Base-by-base conservation (phyloP, 148 eudicot species). In the Limonium bicolor region DNA sequence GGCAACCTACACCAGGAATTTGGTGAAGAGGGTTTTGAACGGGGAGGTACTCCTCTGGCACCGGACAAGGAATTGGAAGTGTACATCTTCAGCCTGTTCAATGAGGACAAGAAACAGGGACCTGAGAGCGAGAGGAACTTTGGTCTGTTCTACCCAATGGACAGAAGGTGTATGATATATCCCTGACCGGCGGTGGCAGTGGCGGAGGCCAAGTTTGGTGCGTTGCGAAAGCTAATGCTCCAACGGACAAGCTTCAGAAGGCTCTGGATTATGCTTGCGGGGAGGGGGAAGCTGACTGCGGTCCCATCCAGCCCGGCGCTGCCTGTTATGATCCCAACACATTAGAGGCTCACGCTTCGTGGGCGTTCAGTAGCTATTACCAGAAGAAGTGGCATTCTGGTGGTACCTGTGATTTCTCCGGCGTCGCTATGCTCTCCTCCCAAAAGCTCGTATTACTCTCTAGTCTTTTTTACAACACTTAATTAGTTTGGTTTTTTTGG, bases 251-350 rank as follows among this genome's bases (percentile, higher is more conserved):
- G 58, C 17, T 90, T 46, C 85, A 90, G 26, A 41, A 9, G 20
- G 99, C 72, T 39, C 48, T 90, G 27, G 76, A 80, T 57, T 90
- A 82, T 49, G 99, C 95, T 16, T 90, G 99, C 33, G 99, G 95
- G 0, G 61, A 73, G 18, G 99, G 95, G 18, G 65, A 66, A 24
- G 99, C 95, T 20, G 88, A 90, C 16, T 90, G 99, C 58, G 61
- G 78, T 51, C 82, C 85, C 56, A 90, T 90, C 12, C 95, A 90
- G 45, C 47, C 42, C 0, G 94, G 74, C 34, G 62, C 73, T 63
- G 60, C 82, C 54, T 90, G 99, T 71, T 76, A 60, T 19, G 33
- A 85, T 63, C 99, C 85, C 5, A 32, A 69, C 10, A 60, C 85
- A 4, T 56, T 85, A 3, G 80, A 8, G 51, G 80, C 93, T 0